These are phyloP conservation scores for Tolypocladium ovalisporum DNA, from an alignment of 2,329 filamentous ascomycete species.

Conservation along the genomic window DNA sequence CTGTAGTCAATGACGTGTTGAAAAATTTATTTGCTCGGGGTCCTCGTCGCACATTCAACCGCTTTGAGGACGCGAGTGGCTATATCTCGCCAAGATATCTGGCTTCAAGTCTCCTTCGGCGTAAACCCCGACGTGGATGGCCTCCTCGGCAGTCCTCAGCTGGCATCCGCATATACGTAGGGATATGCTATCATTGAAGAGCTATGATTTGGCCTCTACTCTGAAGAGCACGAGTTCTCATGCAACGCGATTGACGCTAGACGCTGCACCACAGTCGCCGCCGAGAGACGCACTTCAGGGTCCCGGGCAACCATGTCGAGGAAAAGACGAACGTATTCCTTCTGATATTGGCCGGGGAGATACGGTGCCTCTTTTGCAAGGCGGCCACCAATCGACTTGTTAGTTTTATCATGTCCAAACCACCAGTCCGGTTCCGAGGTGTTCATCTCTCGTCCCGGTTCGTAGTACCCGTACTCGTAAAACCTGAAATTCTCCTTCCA, in stretches of 20 bases:
- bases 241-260: not conserved
- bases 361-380: not conserved
- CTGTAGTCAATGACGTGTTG: no score
- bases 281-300: conserved; percentile 2
- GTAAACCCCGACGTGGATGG: no score
- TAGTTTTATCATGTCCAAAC: not conserved
- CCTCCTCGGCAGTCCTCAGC: no score
- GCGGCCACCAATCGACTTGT: conserved; percentile 1
- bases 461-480: conserved; percentile 2
- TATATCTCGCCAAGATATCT: no score
- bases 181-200: no score
- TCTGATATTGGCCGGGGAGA: not conserved
- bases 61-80: no score
- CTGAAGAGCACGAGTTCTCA: no score
- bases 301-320: conserved; percentile 2
- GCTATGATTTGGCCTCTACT: no score
- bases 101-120: no score
- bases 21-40: no score
- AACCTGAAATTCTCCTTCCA: conserved; percentile 2
- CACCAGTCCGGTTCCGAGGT: conserved; percentile 4
- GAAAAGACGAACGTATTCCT: conserved; percentile 1
- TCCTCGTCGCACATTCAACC: no score
- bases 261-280: not conserved
- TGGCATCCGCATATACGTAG: no score
- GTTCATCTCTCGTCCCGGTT: not conserved